phyloP scores from a whole-genome alignment of 768 basidiomycete genomes.

The Leccinum uliginosum region DNA sequence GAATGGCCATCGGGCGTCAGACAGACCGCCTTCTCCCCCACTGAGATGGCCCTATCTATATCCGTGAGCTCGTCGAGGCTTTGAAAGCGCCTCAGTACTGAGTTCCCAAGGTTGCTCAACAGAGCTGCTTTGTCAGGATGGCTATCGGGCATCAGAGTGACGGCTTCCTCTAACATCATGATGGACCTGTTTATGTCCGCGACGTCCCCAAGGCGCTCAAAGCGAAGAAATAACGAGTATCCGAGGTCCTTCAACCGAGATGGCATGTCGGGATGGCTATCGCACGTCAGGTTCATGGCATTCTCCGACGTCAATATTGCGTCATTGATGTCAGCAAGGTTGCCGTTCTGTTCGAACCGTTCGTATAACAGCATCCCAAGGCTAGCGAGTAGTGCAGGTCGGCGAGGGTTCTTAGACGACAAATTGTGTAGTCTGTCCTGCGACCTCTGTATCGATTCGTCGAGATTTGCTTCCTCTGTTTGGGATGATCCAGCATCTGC shows the following conservation, averaged over 20 bases:
- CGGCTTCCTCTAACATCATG: neutral
- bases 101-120: neutral
- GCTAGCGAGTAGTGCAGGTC: neutral
- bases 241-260: neutral
- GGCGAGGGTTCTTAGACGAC: neutral
- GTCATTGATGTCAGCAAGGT: neutral
- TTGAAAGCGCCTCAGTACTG: neutral
- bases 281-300: neutral
- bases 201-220: neutral
- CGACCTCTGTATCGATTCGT: neutral
- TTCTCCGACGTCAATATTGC: neutral
- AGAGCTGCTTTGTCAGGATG: neutral
- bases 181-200: neutral
- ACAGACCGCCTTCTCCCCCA: neutral
- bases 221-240: neutral
- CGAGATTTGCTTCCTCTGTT: neutral
- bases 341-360: neutral
- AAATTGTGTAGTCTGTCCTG: neutral
- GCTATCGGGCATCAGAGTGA: neutral
- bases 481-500: neutral
- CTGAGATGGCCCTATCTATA: neutral
- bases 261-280: neutral
- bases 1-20: neutral
- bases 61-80: neutral
- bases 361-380: neutral